Conservation (phyloP, 2,329 filamentous ascomycete genomes). For the Fusarium burgessii region DNA sequence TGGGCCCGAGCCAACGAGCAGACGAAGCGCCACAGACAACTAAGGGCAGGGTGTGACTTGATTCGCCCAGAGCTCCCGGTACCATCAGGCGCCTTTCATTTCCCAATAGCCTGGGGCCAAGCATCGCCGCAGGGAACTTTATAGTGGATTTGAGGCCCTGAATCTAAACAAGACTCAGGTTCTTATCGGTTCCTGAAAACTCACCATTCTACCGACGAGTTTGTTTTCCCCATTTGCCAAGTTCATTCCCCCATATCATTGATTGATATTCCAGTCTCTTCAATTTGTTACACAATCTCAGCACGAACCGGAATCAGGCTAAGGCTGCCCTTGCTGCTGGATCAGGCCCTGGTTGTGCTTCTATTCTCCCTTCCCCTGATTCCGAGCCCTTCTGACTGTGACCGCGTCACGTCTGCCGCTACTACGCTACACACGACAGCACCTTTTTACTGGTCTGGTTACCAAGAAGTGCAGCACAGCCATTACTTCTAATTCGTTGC, state of each 20-base stretch:
- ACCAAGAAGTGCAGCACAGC: conserved; percentile 2
- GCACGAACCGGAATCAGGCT: conserved; percentile 10
- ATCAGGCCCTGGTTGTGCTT: conserved; percentile 40
- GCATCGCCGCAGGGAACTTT: neutral
- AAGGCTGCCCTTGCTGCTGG: conserved; percentile 41
- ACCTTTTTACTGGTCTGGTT: conserved; percentile 32
- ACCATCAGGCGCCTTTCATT: conserved; percentile 42
- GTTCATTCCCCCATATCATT: conserved; percentile 8
- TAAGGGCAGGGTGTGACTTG: conserved; percentile 7
- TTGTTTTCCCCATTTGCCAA: conserved; percentile 7
- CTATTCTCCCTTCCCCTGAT: conserved; percentile 30
- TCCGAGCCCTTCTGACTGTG: conserved; percentile 29
- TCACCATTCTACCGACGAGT: conserved; percentile 11
- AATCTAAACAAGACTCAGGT: neutral
- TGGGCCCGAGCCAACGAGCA: conserved; percentile 32
- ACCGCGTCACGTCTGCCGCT: conserved; percentile 37
- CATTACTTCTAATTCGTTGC: conserved; percentile 15
- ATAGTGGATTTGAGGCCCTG: conserved; percentile 15
- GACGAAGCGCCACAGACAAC: conserved; percentile 29
- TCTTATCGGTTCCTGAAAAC: conserved; percentile 2
- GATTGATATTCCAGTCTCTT: conserved; percentile 19
- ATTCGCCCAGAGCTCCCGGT: conserved; percentile 24
- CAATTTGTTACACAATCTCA: conserved; percentile 9
- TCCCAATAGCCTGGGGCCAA: conserved; percentile 25
- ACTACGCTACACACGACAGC: conserved; percentile 14